Conservation (phyloP, 495 filamentous ascomycete genomes). For the Hyaloscypha variabilis region DNA sequence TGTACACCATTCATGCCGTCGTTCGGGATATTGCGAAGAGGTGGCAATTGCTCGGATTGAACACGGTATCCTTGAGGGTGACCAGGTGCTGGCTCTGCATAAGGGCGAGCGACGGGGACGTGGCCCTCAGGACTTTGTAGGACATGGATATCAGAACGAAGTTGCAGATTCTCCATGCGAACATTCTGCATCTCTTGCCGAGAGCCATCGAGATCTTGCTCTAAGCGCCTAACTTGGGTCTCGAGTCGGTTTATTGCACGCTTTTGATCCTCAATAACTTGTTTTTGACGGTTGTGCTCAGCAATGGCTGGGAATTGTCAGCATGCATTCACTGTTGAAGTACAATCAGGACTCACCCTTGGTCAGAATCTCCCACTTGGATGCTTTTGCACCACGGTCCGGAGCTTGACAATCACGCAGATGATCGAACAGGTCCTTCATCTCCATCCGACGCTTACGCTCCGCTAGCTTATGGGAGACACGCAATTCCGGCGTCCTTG, state of each 20-base stretch:
- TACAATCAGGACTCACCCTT: slow-evolving; percentile 60
- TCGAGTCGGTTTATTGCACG: slow-evolving; percentile 41
- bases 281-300: slow-evolving; percentile 48
- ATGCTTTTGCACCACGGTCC: slow-evolving; percentile 88
- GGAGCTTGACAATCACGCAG: slow-evolving; percentile 67
- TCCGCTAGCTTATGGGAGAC: slow-evolving; percentile 96
- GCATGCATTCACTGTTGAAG: slow-evolving; percentile 27
- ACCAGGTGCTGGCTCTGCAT: not conserved
- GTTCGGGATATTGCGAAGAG: slow-evolving; percentile 40
- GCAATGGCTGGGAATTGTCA: slow-evolving; percentile 46
- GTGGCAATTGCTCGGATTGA: slow-evolving; percentile 45
- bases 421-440: slow-evolving; percentile 96
- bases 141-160: slow-evolving; percentile 34
- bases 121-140: not conserved
- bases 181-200: slow-evolving; percentile 50
- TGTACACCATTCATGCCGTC: slow-evolving; percentile 60
- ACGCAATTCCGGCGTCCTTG: slow-evolving; percentile 90
- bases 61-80: slow-evolving; percentile 21
- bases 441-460: slow-evolving; percentile 92
- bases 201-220: slow-evolving; percentile 48
- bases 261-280: slow-evolving; percentile 25
- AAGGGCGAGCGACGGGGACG: not conserved
- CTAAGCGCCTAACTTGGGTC: slow-evolving; percentile 36
- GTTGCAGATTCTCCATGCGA: slow-evolving; percentile 57
- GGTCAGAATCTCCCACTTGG: slow-evolving; percentile 98